These are phyloP conservation scores for Allium sativum DNA, from an alignment of 106 monocot species.

Conservation along the genomic window DNA sequence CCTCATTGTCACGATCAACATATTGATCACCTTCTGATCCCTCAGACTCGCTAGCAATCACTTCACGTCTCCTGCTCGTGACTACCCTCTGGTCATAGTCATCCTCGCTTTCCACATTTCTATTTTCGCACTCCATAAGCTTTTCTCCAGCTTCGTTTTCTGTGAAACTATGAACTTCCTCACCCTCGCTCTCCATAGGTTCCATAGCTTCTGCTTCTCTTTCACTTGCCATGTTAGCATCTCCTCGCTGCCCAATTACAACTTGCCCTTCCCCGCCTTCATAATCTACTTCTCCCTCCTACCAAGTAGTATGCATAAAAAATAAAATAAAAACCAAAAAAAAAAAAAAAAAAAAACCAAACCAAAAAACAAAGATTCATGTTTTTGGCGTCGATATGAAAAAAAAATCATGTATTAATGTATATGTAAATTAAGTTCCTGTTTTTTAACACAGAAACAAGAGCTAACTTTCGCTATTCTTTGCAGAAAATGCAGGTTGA, in stretches of 20 bases:
- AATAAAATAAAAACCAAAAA: too few relatives aligned
- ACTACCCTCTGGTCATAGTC: constrained; percentile 65
- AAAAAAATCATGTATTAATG: too few relatives aligned
- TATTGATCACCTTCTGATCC: constrained; percentile 50
- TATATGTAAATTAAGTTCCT: too few relatives aligned
- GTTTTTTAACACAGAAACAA: too few relatives aligned
- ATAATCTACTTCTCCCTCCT: constrained; percentile 37
- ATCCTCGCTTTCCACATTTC: constrained; percentile 70
- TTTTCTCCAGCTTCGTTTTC: constrained; percentile 63
- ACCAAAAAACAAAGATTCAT: too few relatives aligned
- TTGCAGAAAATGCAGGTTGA: too few relatives aligned
- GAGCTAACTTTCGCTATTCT: too few relatives aligned
- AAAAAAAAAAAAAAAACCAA: too few relatives aligned
- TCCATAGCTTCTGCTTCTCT: constrained; percentile 36
- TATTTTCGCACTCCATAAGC: constrained; percentile 45
- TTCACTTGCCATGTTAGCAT: constrained; percentile 72
- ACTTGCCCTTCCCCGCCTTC: constrained; percentile 53
- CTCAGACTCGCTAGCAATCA: constrained; percentile 77
- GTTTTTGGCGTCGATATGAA: too few relatives aligned
- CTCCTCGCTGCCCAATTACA: constrained; percentile 63
- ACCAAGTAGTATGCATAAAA: too few relatives aligned
- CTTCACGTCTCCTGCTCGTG: constrained; percentile 64
- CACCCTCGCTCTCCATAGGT: constrained; percentile 74
- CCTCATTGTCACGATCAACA: constrained; percentile 44
- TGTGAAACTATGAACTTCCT: constrained; percentile 51